phyloP scores from a whole-genome alignment of 192 early-diverging fungal genomes.

The Borealophlyctis nickersoniae region DNA sequence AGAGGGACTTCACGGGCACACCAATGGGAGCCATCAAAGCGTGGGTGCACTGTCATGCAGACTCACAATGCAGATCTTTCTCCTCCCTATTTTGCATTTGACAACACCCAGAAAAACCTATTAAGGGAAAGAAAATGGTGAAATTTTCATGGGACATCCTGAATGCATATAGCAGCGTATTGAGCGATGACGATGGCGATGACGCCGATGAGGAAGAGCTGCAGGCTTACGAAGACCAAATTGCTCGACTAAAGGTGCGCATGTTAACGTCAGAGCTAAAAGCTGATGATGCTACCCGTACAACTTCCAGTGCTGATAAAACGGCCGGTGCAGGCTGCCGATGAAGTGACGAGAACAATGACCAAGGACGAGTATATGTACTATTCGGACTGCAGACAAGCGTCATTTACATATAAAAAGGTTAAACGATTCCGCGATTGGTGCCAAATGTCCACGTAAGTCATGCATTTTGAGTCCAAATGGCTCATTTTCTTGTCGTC shows the following conservation, averaged over 20 bases:
- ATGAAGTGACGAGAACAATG: constrained; percentile 90
- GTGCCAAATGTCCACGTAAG: constrained; percentile 78
- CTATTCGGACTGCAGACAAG: constrained; percentile 97
- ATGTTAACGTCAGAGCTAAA: background rate
- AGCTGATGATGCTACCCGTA: background rate
- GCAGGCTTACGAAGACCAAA: constrained; percentile 86
- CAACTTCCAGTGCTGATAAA: constrained; percentile 2
- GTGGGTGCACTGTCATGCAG: background rate
- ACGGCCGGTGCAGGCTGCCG: constrained; percentile 62
- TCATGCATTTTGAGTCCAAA: background rate
- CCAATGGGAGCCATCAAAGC: too few relatives aligned
- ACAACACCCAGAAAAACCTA: background rate
- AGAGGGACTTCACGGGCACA: too few relatives aligned
- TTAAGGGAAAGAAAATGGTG: constrained; percentile 52
- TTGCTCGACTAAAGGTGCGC: constrained; percentile 67
- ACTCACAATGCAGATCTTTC: background rate
- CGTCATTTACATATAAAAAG: constrained; percentile 95
- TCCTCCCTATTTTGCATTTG: background rate
- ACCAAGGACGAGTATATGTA: constrained; percentile 98
- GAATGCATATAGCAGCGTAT: constrained; percentile 71
- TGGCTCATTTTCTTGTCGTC: too few relatives aligned
- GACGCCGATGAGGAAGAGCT: constrained; percentile 80
- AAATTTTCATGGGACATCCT: constrained; percentile 94
- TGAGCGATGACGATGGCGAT: constrained; percentile 77
- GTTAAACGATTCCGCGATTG: constrained; percentile 91